Percentiles rank a stretch among this genome's conserved stretches.
These are phyloP conservation scores for Neofusicoccum umdonicola DNA, from an alignment of 2,329 filamentous ascomycete species.

Conservation along the genomic window DNA sequence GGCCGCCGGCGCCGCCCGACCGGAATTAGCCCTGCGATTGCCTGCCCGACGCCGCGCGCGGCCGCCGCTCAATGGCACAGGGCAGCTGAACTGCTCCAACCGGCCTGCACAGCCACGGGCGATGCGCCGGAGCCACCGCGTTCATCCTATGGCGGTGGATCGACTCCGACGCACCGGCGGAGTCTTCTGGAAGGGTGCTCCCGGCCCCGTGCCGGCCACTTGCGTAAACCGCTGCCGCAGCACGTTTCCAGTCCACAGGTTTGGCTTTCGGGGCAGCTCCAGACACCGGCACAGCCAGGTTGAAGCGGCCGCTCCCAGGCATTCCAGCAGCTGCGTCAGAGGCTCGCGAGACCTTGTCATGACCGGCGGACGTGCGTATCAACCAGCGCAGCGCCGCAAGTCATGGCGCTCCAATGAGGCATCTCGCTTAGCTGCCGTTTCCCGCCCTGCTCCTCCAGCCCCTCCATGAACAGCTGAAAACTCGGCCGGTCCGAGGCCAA, in stretches of 20 bases:
- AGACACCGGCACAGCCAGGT: too few relatives aligned
- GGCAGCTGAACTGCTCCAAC: neutral
- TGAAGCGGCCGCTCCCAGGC: neutral
- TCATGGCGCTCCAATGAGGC: slow-evolving; percentile 12
- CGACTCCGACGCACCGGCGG: neutral
- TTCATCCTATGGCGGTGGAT: slow-evolving; percentile 12
- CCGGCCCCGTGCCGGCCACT: neutral
- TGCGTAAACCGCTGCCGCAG: neutral
- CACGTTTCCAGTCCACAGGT: neutral
- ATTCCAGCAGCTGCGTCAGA: neutral
- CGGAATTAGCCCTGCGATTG: neutral
- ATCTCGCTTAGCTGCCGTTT: slow-evolving; percentile 11
- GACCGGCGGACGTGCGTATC: slow-evolving; percentile 7
- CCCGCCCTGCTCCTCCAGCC: neutral
- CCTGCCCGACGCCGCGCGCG: neutral
- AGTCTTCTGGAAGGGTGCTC: slow-evolving; percentile 8
- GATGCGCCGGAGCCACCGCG: neutral
- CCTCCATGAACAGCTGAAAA: slow-evolving; percentile 9
- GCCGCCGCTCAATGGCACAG: neutral
- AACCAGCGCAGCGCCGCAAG: slow-evolving; percentile 1
- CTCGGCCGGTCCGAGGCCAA: neutral
- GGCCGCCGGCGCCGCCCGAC: neutral
- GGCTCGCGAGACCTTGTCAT: slow-evolving; percentile 6
- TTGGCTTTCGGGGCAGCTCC: too few relatives aligned
- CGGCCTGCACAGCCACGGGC: neutral